Evolutionary conservation across 1,284 basidiomycete genomes (phyloP).

Genomic region (Cryptococcus sp.): DNA sequence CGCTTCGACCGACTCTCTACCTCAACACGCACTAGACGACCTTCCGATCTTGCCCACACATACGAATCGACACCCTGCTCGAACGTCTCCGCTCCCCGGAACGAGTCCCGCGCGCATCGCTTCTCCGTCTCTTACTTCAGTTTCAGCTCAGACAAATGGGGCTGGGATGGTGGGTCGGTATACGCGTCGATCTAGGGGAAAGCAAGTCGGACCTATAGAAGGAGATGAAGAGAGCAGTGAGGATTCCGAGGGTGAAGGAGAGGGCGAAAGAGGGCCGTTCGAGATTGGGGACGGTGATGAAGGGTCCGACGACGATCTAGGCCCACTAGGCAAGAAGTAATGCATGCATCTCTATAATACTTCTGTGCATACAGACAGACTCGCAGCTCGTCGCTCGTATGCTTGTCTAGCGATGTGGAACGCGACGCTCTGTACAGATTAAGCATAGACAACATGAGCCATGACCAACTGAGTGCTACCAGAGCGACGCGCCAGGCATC

Average conservation of each 20-base stretch:
- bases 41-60: conserved; percentile 14
- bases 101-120: not conserved
- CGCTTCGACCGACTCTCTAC: conserved; percentile 43
- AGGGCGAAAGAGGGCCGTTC: conserved; percentile 2
- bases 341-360: not conserved
- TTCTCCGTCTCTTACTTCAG: not conserved
- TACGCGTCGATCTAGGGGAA: not conserved
- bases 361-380: not conserved
- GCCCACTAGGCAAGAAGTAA: not conserved
- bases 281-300: conserved; percentile 12
- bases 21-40: conserved; percentile 26
- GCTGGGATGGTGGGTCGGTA: not conserved
- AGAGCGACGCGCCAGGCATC: too few species aligned
- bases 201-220: not conserved
- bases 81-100: conserved; percentile 1
- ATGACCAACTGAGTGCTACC: too few species aligned
- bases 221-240: conserved; percentile 4
- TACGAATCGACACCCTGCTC: conserved; percentile 4
- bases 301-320: conserved; percentile 1
- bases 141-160: not conserved
- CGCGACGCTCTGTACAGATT: too few species aligned
- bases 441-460: too few species aligned
- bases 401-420: too few species aligned
- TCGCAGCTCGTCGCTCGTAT: too few species aligned
- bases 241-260: conserved; percentile 19